Conservation (phyloP, 1,284 basidiomycete genomes). For the Golubevia pallescens region DNA sequence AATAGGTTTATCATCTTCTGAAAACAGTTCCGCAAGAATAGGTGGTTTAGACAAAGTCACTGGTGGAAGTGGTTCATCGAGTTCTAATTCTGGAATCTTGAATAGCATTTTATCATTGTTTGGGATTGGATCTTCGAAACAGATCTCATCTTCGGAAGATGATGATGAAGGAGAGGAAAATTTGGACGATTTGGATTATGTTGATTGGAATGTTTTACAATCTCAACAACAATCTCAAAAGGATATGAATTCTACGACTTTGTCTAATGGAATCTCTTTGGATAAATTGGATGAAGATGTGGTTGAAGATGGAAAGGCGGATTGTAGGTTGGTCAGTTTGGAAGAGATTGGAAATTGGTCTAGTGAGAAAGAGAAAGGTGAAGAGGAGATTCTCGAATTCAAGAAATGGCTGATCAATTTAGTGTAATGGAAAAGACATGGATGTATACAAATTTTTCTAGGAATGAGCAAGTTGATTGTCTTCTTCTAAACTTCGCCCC, state of each 20-base stretch:
- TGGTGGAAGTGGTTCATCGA: background rate
- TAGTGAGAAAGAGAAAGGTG: background rate
- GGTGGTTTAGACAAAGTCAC: slow-evolving; percentile 44
- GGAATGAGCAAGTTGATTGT: no score
- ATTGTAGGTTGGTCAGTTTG: slow-evolving; percentile 34
- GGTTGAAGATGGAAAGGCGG: slow-evolving; percentile 33
- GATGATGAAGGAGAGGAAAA: slow-evolving; percentile 23
- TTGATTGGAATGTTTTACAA: slow-evolving; percentile 24
- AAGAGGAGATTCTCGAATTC: background rate
- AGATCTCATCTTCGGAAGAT: slow-evolving; percentile 7
- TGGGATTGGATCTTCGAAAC: slow-evolving; percentile 16
- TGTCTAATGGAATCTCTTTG: slow-evolving; percentile 16
- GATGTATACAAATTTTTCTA: no score
- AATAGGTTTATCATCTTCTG: background rate
- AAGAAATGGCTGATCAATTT: background rate
- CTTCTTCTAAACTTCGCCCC: no score
- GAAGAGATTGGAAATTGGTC: background rate
- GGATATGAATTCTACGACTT: slow-evolving; percentile 7
- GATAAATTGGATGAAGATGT: slow-evolving; percentile 41
- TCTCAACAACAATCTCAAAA: background rate
- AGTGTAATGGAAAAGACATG: background rate
- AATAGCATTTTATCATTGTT: slow-evolving; percentile 2
- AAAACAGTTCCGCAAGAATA: slow-evolving; percentile 33
- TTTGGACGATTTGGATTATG: slow-evolving; percentile 49
- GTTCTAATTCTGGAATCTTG: background rate